Conservation (phyloP, 768 basidiomycete genomes). For the Termitomyces bulborhizus region DNA sequence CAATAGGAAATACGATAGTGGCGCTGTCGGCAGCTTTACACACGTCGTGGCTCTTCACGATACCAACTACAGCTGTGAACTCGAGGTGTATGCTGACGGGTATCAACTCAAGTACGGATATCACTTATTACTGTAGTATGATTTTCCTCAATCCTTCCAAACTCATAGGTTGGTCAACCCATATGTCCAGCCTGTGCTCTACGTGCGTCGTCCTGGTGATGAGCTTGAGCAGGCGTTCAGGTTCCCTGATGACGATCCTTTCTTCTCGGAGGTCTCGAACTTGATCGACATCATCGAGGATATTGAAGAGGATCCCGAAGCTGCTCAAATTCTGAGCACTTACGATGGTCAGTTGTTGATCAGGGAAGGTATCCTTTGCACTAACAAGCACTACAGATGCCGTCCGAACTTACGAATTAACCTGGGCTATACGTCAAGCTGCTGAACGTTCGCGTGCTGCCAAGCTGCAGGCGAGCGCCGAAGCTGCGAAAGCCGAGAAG, state of each 20-base stretch:
- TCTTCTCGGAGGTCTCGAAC: conserved; percentile 90
- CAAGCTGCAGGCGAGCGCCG: conserved; percentile 30
- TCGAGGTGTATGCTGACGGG: conserved; percentile 92
- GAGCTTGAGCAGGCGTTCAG: conserved; percentile 64
- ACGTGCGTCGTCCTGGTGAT: conserved; percentile 79
- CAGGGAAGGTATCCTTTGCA: background rate
- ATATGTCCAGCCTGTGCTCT: conserved; percentile 86
- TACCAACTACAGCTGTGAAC: conserved; percentile 87
- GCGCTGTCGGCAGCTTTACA: conserved; percentile 88
- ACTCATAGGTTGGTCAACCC: conserved; percentile 73
- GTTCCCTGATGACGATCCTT: conserved; percentile 84
- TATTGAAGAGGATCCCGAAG: conserved; percentile 82
- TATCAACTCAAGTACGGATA: conserved; percentile 69
- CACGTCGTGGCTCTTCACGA: conserved; percentile 92
- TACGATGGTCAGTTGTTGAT: conserved; percentile 60
- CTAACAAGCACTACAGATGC: conserved; percentile 47
- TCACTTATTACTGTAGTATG: background rate
- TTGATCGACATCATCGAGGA: conserved; percentile 87
- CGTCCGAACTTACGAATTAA: conserved; percentile 82
- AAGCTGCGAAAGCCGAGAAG: conserved; percentile 18
- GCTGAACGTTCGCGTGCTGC: conserved; percentile 58
- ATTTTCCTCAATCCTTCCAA: conserved; percentile 1
- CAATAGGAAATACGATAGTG: conserved; percentile 87
- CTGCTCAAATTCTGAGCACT: conserved; percentile 70
- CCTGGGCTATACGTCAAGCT: conserved; percentile 87